Conservation (phyloP, 2,329 filamentous ascomycete species). For the Amesomyces nigricolor region DNA sequence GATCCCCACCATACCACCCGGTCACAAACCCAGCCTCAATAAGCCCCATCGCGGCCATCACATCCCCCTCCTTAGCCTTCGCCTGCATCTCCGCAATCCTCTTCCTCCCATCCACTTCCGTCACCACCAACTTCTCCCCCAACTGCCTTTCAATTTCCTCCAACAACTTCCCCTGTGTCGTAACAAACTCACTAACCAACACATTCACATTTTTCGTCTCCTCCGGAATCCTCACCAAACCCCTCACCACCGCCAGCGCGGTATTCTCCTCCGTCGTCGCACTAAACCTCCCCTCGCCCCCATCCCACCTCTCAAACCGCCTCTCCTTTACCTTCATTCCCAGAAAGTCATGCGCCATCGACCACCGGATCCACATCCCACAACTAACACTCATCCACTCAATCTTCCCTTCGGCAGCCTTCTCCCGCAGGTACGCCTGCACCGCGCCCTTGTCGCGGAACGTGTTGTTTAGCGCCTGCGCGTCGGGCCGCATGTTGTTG, state of each 20-base stretch:
- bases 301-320: conserved; percentile 30
- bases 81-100: conserved; percentile 28
- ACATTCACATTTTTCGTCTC: conserved; percentile 32
- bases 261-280: conserved; percentile 34
- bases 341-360: conserved; percentile 26
- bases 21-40: conserved; percentile 32
- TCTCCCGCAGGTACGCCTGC: conserved; percentile 26
- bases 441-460: conserved; percentile 30
- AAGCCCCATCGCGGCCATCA: conserved; percentile 25
- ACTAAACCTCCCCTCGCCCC: conserved; percentile 32
- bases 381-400: conserved; percentile 31
- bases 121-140: conserved; percentile 35
- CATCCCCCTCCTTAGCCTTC: conserved; percentile 23
- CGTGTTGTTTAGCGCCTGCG: conserved; percentile 25
- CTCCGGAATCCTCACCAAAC: conserved; percentile 26
- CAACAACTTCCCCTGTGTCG: conserved; percentile 33
- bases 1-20: conserved; percentile 29
- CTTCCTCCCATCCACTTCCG: conserved; percentile 27
- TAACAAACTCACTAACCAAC: conserved; percentile 32
- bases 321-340: conserved; percentile 21
- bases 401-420: conserved; percentile 25
- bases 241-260: conserved; percentile 28
- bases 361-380: conserved; percentile 31
- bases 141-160: conserved; percentile 46
- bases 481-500: conserved; percentile 30